Evolutionary conservation across 2,329 filamentous ascomycete genomes (phyloP).

Genomic region (Elsinoe necatrix): DNA sequence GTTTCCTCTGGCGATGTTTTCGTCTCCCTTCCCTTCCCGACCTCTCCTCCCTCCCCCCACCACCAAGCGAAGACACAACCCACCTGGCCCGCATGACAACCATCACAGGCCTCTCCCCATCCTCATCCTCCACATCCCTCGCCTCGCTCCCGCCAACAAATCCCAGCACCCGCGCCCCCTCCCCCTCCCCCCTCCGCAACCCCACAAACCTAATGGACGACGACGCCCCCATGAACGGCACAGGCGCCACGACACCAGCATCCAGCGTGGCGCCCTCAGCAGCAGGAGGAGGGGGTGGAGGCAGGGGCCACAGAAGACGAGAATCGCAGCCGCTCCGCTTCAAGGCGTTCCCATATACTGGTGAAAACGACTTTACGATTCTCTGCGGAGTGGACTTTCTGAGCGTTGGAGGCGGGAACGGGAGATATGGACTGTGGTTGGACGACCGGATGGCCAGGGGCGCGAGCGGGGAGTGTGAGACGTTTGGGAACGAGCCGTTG

Average conservation of each 20-base stretch:
- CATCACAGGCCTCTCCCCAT: constrained; percentile 29
- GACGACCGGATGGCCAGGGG: constrained; percentile 78
- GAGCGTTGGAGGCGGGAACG: constrained; percentile 77
- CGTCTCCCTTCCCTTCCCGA: constrained; percentile 51
- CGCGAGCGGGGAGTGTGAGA: constrained; percentile 74
- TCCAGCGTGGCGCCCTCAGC: constrained; percentile 19
- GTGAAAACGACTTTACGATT: constrained; percentile 93
- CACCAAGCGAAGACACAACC: constrained; percentile 59
- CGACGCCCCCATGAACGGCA: not conserved
- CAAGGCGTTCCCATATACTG: constrained; percentile 94
- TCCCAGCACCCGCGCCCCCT: constrained; percentile 2
- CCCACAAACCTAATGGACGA: constrained; percentile 3
- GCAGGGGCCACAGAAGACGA: constrained; percentile 49
- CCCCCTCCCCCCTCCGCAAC: not conserved
- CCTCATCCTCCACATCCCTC: constrained; percentile 24
- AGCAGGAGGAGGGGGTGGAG: constrained; percentile 50
- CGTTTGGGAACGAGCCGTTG: constrained; percentile 88
- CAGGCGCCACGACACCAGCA: not conserved
- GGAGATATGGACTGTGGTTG: constrained; percentile 88
- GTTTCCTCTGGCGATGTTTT: constrained; percentile 78
- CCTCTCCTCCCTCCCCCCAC: constrained; percentile 54
- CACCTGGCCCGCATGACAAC: constrained; percentile 55
- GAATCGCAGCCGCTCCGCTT: constrained; percentile 55
- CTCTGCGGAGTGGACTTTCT: constrained; percentile 81
- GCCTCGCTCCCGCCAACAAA: constrained; percentile 19